A percentile compares a stretch with the other conserved stretches of the same genome.
Conservation (phyloP, 495 filamentous ascomycete genomes). For the Penicillium paxilli region DNA sequence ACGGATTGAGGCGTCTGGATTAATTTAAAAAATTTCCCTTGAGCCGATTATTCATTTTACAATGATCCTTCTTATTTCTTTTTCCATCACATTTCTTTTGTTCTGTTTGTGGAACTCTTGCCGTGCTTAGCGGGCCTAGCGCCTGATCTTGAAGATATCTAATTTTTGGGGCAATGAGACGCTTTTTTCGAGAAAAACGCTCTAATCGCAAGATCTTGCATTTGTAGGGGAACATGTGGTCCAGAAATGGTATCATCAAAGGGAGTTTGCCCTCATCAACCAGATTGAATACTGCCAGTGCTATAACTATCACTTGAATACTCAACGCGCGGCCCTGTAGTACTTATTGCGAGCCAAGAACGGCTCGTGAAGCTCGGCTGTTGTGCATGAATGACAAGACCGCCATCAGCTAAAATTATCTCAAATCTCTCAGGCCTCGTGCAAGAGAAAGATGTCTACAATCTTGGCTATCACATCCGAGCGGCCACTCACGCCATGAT, state of each 20-base stretch:
- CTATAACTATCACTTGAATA: no score
- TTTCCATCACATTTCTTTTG: neutral
- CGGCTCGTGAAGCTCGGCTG: neutral
- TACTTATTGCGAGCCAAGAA: no score
- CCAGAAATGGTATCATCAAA: no score
- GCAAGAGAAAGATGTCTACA: neutral
- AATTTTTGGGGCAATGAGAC: neutral
- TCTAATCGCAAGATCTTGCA: no score
- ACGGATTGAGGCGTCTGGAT: no score
- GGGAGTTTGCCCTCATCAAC: no score
- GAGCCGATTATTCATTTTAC: neutral
- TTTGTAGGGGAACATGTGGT: no score
- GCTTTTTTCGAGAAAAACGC: no score
- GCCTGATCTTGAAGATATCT: neutral
- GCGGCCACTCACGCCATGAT: neutral
- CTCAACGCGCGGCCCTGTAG: no score
- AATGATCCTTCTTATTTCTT: neutral
- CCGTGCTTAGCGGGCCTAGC: neutral
- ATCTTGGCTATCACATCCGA: conserved; percentile 7
- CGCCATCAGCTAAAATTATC: neutral
- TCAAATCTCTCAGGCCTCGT: neutral
- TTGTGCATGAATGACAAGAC: conserved; percentile 1
- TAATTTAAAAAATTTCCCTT: neutral
- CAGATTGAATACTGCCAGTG: no score
- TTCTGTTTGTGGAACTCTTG: neutral